Base-by-base conservation (phyloP, 108 stramenopile genomes). In the Bacterosira constricta region DNA sequence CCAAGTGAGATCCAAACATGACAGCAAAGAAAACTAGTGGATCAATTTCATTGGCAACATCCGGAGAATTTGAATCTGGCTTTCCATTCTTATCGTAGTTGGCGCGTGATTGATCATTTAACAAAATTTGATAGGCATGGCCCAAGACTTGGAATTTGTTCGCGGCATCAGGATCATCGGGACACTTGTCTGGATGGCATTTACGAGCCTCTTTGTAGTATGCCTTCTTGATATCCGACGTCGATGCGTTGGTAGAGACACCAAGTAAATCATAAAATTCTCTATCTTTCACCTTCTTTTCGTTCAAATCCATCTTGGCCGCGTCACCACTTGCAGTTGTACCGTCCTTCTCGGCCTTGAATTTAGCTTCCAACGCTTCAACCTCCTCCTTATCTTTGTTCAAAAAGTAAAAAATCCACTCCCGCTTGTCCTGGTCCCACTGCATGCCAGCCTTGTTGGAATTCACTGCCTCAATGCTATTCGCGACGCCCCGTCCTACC, bases 101-200 rank as follows among this genome's bases (percentile, higher is more conserved):
- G 26, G 89, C 90, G 41, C 97, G 83, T 10, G 79, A 80, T 68
- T 92, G 80, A 30, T 94, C 92, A 65, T 92, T 84, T 23, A 85
- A 84, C 9, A 97, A 77, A 5, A 94, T 73, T 71, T 96, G 97
- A 70, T 97, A 97, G 31, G 97, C 97, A 61, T 94, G 90, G 12
- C 93, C 91, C 13, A 97, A 54, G 23, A 78, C 84, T 81, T 96
- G 97, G 72, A 97, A 97, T 67, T 88, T 88, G 10, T 82, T 66
- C 6, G 86, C 84, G 17, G 92, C 93, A 21, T 92, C 85, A 10
- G 93, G 89, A 76, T 94, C 92, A 45, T 82, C 92, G n/a, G 86
- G 88, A 53, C 88, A 87, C 73, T 92, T 93, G 61, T 96, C 97
- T 7, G 97, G 97, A 64, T 96, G 96, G 46, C 82, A 83, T 54